Evolutionary conservation across 2,329 filamentous ascomycete species (phyloP).

Genomic region (Arthrobotrys sphaeroides): DNA sequence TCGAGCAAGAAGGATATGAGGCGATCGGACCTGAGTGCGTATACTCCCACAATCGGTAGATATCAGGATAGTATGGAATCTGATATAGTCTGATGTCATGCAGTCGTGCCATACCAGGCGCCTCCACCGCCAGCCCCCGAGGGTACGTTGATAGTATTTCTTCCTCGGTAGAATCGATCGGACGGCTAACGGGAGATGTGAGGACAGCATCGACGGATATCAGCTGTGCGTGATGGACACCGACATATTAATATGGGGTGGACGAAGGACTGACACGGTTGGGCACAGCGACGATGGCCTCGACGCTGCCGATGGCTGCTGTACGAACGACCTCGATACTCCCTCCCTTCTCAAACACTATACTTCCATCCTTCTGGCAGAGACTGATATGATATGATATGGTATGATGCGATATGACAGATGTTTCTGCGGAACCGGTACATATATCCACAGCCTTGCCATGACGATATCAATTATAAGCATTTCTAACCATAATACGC

Average conservation of each 20-base stretch:
- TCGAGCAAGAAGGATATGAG: conserved; percentile 52
- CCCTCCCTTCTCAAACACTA: neutral
- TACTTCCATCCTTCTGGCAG: no score
- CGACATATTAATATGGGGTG: neutral
- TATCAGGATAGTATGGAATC: neutral
- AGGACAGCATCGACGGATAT: conserved; percentile 27
- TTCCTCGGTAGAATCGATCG: neutral
- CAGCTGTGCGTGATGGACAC: conserved; percentile 22
- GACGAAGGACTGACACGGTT: conserved; percentile 12
- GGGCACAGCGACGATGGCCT: conserved; percentile 41
- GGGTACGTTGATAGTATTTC: conserved; percentile 2
- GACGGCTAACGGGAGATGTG: neutral
- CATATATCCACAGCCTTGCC: no score
- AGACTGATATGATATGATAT: neutral
- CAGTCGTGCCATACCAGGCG: conserved; percentile 43
- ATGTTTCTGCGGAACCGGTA: conserved; percentile 51
- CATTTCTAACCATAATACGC: neutral
- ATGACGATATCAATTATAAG: neutral
- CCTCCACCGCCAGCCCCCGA: conserved; percentile 38
- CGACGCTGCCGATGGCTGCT: conserved; percentile 47
- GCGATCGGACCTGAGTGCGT: conserved; percentile 46
- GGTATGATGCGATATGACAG: neutral
- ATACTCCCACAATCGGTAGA: neutral
- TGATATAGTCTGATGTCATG: conserved; percentile 32
- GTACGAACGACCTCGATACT: no score